Percentiles rank a stretch among this genome's conserved stretches.
Evolutionary conservation across 2,329 filamentous ascomycete species (phyloP).

Genomic region (Aspergillus sergii): DNA sequence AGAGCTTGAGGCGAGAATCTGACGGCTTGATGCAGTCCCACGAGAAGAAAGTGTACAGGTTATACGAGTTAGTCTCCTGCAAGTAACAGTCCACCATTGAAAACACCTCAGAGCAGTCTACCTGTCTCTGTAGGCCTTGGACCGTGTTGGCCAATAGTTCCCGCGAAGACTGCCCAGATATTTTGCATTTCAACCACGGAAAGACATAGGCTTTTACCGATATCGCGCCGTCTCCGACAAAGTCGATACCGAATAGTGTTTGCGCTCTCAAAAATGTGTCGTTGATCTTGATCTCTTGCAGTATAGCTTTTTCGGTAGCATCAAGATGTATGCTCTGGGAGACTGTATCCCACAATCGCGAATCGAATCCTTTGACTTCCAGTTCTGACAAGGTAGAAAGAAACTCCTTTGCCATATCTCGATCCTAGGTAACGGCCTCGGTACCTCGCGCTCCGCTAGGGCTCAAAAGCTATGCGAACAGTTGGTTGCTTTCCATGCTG

Average conservation of each 20-base stretch:
- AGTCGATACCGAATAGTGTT: background rate
- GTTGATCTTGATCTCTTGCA: background rate
- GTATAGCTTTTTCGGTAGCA: background rate
- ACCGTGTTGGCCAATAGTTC: background rate
- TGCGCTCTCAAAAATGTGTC: background rate
- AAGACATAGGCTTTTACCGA: conserved; percentile 24
- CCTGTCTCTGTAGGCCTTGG: background rate
- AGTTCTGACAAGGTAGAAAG: background rate
- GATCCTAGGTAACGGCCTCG: background rate
- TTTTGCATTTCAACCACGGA: conserved; percentile 14
- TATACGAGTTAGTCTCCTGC: conserved; percentile 10
- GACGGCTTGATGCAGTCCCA: conserved; percentile 15
- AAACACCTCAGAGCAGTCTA: background rate
- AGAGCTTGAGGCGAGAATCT: conserved; percentile 16
- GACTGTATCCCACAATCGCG: background rate
- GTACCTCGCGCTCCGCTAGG: conserved; percentile 13
- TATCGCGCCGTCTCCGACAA: conserved; percentile 8
- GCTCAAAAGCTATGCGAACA: conserved; percentile 19
- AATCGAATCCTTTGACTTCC: background rate
- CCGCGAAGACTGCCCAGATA: background rate
- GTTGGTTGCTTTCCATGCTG: conserved; percentile 11
- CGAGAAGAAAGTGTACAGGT: conserved; percentile 15
- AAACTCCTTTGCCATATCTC: background rate
- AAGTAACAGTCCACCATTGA: background rate
- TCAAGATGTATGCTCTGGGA: background rate